These are phyloP conservation scores for Aotearoamyces nothofagi DNA, from an alignment of 2,329 filamentous ascomycete species.

Conservation along the genomic window DNA sequence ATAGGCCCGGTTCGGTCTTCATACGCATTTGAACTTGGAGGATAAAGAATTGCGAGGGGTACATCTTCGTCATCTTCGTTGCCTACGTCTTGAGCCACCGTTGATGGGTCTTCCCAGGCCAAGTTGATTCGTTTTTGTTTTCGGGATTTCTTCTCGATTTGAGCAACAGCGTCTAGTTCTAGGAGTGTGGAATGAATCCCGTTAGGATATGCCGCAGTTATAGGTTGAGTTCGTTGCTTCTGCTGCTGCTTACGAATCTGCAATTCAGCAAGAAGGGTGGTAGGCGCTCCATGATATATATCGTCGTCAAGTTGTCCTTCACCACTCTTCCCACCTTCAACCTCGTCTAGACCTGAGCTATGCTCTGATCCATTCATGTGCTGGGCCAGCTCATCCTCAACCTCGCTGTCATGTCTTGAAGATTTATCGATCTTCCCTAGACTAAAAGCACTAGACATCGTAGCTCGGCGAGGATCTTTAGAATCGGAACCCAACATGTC, in stretches of 20 bases:
- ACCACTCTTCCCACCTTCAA: conserved; percentile 29
- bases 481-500: conserved; percentile 9
- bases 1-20: conserved; percentile 46
- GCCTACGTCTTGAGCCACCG: conserved; percentile 26
- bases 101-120: conserved; percentile 68
- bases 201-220: conserved; percentile 44
- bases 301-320: conserved; percentile 27
- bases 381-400: conserved; percentile 6
- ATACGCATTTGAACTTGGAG: conserved; percentile 32
- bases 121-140: conserved; percentile 65
- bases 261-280: conserved; percentile 82
- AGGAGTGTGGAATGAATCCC: conserved; percentile 87
- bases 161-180: conserved; percentile 78
- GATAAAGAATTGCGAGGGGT: conserved; percentile 69
- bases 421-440: conserved; percentile 7
- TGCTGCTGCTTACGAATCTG: conserved; percentile 84
- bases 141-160: conserved; percentile 64
- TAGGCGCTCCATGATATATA: conserved; percentile 56
- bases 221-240: conserved; percentile 60
- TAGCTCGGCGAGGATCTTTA: conserved; percentile 8
- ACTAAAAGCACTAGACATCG: conserved; percentile 11
- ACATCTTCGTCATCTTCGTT: conserved; percentile 67
- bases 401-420: conserved; percentile 13
- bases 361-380: conserved; percentile 3
- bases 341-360: conserved; percentile 14